phyloP scores from a whole-genome alignment of 768 basidiomycete species.

The Termitomyces bulborhizus region DNA sequence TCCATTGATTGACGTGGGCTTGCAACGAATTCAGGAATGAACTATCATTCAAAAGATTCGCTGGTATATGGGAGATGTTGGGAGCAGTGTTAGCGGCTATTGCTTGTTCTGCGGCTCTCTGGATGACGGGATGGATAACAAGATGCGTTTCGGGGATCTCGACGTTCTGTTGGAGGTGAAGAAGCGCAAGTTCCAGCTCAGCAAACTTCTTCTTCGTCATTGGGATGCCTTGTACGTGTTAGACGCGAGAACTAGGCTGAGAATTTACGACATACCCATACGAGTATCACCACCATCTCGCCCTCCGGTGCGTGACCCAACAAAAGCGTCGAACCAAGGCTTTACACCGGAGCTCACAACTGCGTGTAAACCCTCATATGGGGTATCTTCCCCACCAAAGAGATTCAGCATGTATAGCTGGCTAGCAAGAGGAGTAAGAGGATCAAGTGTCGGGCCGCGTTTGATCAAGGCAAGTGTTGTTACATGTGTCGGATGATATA shows the following conservation, averaged over 20 bases:
- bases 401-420: constrained; percentile 93
- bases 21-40: constrained; percentile 92
- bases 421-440: constrained; percentile 66
- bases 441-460: constrained; percentile 77
- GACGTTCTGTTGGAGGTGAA: constrained; percentile 97
- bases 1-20: constrained; percentile 93
- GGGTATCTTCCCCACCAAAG: constrained; percentile 82
- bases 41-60: constrained; percentile 75
- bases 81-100: constrained; percentile 53
- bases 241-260: not conserved
- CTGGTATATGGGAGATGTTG: constrained; percentile 69
- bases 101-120: constrained; percentile 76
- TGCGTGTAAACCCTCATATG: constrained; percentile 93
- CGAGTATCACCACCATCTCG: constrained; percentile 71
- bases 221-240: constrained; percentile 59
- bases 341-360: constrained; percentile 94
- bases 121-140: constrained; percentile 84
- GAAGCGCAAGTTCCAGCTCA: constrained; percentile 87
- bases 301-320: constrained; percentile 70
- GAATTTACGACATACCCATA: constrained; percentile 44
- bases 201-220: constrained; percentile 99
- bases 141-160: constrained; percentile 97
- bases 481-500: constrained; percentile 73
- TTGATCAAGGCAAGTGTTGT: constrained; percentile 95
- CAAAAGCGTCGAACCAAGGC: constrained; percentile 98